Conservation (phyloP, 73 alveolate genomes). For the Paramecium bursaria region DNA sequence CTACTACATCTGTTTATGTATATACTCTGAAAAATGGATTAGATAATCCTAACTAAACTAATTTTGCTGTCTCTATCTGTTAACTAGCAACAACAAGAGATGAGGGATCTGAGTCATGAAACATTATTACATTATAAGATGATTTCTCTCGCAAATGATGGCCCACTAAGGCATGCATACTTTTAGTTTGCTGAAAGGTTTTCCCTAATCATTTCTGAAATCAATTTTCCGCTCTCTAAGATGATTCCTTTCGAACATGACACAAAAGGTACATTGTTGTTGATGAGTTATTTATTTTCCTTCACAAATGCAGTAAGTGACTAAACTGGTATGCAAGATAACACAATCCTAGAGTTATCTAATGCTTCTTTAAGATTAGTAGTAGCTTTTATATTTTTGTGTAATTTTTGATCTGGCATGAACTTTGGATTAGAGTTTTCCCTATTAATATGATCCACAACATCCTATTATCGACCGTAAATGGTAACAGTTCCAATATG, state of each 20-base stretch:
- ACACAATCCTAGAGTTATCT: constrained; percentile 65
- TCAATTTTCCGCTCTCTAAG: constrained; percentile 62
- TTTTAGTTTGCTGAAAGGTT: constrained; percentile 70
- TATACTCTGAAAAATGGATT: constrained; percentile 73
- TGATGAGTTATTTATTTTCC: constrained; percentile 62
- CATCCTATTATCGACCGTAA: constrained; percentile 70
- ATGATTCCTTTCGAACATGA: constrained; percentile 76
- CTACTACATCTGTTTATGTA: constrained; percentile 75
- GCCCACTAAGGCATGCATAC: constrained; percentile 76
- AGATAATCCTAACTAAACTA: constrained; percentile 69
- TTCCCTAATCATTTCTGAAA: constrained; percentile 70
- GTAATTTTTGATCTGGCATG: constrained; percentile 63
- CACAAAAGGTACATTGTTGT: constrained; percentile 72
- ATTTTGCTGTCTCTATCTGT: constrained; percentile 62
- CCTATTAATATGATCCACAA: constrained; percentile 46
- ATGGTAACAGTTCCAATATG: constrained; percentile 65
- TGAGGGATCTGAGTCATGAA: constrained; percentile 39
- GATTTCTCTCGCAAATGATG: constrained; percentile 77
- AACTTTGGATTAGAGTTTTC: constrained; percentile 70
- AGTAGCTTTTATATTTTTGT: constrained; percentile 69
- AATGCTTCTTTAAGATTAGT: constrained; percentile 71
- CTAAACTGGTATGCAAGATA: constrained; percentile 75
- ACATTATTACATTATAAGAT: constrained; percentile 40
- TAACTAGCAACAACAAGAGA: constrained; percentile 70
- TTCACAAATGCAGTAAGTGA: constrained; percentile 66